phyloP scores from a whole-genome alignment of 2,329 filamentous ascomycete species.

The Penicillium olsonii region DNA sequence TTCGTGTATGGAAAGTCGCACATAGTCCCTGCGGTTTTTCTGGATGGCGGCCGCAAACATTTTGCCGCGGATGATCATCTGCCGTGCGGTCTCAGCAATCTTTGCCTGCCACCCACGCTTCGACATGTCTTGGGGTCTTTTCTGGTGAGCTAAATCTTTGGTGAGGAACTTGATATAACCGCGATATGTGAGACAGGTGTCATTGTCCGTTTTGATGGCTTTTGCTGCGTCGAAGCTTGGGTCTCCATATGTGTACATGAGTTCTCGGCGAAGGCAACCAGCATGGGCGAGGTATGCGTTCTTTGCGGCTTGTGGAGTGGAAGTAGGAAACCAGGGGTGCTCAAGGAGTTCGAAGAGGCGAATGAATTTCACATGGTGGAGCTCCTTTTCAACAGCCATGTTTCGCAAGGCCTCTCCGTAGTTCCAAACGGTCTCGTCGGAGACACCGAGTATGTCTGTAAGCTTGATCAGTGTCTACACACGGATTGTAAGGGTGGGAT shows the following conservation, averaged over 20 bases:
- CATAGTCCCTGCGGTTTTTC: slow-evolving; percentile 29
- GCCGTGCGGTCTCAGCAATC: slow-evolving; percentile 23
- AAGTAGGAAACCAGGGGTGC: slow-evolving; percentile 24
- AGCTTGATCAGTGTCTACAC: neutral
- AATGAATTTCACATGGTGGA: slow-evolving; percentile 37
- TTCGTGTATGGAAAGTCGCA: slow-evolving; percentile 33
- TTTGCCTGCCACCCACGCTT: slow-evolving; percentile 22
- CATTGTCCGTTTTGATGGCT: slow-evolving; percentile 30
- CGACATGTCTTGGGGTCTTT: slow-evolving; percentile 10
- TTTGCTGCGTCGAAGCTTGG: slow-evolving; percentile 26
- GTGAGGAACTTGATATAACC: slow-evolving; percentile 32
- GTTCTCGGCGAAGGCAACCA: slow-evolving; percentile 26
- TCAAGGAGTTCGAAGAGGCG: slow-evolving; percentile 41
- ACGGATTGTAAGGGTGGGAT: neutral
- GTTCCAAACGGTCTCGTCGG: slow-evolving; percentile 45
- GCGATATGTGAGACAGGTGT: slow-evolving; percentile 31
- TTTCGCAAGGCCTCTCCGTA: slow-evolving; percentile 41
- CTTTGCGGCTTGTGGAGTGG: slow-evolving; percentile 24
- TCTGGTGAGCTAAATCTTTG: slow-evolving; percentile 27
- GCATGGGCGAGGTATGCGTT: slow-evolving; percentile 28
- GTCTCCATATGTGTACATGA: slow-evolving; percentile 28
- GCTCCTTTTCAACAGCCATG: slow-evolving; percentile 36
- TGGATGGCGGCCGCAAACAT: slow-evolving; percentile 31
- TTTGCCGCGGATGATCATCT: slow-evolving; percentile 31
- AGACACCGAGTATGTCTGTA: slow-evolving; percentile 45